Percentiles rank a stretch among this genome's conserved stretches.
phyloP scores from a whole-genome alignment of 2,329 filamentous ascomycete species.

The Harringtonia aguacate region DNA sequence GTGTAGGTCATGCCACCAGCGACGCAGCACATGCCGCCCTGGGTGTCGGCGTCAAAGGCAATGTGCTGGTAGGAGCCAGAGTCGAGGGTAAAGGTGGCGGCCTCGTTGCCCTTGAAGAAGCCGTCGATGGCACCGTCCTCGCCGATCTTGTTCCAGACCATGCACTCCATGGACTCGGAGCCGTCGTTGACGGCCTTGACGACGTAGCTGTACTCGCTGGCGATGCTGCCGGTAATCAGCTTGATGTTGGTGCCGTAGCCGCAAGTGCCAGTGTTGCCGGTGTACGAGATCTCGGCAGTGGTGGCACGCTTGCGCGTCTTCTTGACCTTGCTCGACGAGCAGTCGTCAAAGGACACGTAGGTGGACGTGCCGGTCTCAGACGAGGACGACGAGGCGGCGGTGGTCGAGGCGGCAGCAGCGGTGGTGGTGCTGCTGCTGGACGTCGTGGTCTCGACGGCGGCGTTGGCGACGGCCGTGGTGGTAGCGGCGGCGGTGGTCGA shows the following conservation, averaged over 20 bases:
- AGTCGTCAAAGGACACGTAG: conserved; percentile 22
- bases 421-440: conserved; percentile 3
- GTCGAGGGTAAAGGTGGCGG: conserved; percentile 29
- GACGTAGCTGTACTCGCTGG: conserved; percentile 32
- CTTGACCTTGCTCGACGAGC: too few relatives aligned
- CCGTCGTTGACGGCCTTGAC: conserved; percentile 26
- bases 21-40: conserved; percentile 37
- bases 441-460: not conserved
- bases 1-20: conserved; percentile 23
- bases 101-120: conserved; percentile 30
- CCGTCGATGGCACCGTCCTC: conserved; percentile 31
- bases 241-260: conserved; percentile 43
- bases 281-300: conserved; percentile 31
- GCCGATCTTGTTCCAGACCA: conserved; percentile 44
- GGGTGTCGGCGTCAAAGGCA: conserved; percentile 34
- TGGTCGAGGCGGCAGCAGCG: conserved; percentile 4
- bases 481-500: not conserved
- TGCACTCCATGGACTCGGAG: conserved; percentile 22
- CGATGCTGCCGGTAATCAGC: conserved; percentile 24
- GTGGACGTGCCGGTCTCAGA: conserved; percentile 11
- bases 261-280: conserved; percentile 33
- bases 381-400: not conserved
- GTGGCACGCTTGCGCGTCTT: conserved; percentile 30
- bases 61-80: conserved; percentile 26
- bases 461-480: not conserved